Conservation (phyloP, 345 rosid genomes). For the Garcia nutans region DNA sequence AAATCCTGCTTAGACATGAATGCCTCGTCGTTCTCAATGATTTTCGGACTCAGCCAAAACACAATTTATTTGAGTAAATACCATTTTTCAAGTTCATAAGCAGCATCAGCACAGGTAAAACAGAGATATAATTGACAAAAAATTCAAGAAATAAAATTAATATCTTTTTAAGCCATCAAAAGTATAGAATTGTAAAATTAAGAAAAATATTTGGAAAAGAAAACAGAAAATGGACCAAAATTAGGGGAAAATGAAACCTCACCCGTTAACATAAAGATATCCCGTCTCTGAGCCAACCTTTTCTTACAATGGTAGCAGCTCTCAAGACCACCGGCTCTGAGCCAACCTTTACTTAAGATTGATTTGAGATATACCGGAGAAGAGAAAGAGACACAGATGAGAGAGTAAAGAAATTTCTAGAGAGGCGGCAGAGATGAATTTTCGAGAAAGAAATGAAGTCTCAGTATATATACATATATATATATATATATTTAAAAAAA, state of each 20-base stretch:
- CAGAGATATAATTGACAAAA: background rate
- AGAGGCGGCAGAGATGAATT: too few species aligned
- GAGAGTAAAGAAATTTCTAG: too few species aligned
- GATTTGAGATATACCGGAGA: too few species aligned
- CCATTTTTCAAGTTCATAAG: too few species aligned
- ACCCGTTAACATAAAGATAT: conserved; percentile 47
- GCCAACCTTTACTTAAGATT: too few species aligned
- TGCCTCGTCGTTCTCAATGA: background rate
- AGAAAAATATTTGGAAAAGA: background rate
- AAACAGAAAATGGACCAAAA: background rate
- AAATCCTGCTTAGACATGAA: background rate
- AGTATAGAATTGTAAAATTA: background rate
- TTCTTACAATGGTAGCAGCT: conserved; percentile 37
- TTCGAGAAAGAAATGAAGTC: too few species aligned
- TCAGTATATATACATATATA: too few species aligned
- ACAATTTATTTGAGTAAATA: too few species aligned
- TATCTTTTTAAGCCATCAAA: background rate
- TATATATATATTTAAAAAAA: too few species aligned
- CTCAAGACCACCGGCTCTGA: conserved; percentile 26
- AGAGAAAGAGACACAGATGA: too few species aligned
- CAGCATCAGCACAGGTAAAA: too few species aligned
- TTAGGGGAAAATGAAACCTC: background rate
- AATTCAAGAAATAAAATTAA: too few species aligned
- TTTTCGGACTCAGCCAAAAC: background rate
- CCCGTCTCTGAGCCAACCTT: conserved; percentile 20